These are phyloP conservation scores for Russula griseocarnosa DNA, from an alignment of 768 basidiomycete species.

Conservation along the genomic window DNA sequence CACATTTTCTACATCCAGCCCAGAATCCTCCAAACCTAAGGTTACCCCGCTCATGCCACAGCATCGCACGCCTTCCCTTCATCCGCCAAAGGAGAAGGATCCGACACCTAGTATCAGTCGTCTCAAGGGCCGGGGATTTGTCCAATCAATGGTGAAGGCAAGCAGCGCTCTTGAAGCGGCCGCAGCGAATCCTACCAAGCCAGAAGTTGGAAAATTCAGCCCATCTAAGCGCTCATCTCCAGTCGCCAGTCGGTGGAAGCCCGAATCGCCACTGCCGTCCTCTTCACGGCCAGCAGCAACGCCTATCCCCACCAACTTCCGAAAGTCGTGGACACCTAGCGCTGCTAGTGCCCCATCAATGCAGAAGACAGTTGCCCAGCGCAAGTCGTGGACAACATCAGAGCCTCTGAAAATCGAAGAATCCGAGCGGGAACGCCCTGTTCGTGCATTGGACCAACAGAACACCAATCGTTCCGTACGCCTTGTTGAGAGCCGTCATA, in stretches of 20 bases:
- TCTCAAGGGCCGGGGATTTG: slow-evolving; percentile 81
- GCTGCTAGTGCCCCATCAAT: not conserved
- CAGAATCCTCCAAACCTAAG: slow-evolving; percentile 50
- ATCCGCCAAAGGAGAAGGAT: slow-evolving; percentile 56
- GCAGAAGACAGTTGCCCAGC: slow-evolving; percentile 5
- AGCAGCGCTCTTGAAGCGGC: slow-evolving; percentile 49
- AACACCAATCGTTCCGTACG: not conserved
- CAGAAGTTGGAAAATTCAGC: slow-evolving; percentile 21
- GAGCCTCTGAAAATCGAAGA: slow-evolving; percentile 13
- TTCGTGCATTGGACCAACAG: slow-evolving; percentile 1
- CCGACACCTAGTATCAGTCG: slow-evolving; percentile 78
- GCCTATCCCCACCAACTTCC: not conserved
- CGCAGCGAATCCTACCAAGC: slow-evolving; percentile 35
- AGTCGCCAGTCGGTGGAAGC: slow-evolving; percentile 24
- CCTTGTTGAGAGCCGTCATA: slow-evolving; percentile 12
- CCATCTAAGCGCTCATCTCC: slow-evolving; percentile 13
- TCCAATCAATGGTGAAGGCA: slow-evolving; percentile 75
- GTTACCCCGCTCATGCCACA: slow-evolving; percentile 42
- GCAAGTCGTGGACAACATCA: slow-evolving; percentile 21
- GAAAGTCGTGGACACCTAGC: slow-evolving; percentile 24
- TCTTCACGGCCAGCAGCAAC: not conserved
- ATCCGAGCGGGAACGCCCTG: not conserved
- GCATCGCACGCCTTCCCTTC: slow-evolving; percentile 57
- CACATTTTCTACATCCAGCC: slow-evolving; percentile 28
- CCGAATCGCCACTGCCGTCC: slow-evolving; percentile 11